These are phyloP conservation scores for Aspergillus incahuasiensis DNA, from an alignment of 495 filamentous ascomycete species.

Conservation along the genomic window DNA sequence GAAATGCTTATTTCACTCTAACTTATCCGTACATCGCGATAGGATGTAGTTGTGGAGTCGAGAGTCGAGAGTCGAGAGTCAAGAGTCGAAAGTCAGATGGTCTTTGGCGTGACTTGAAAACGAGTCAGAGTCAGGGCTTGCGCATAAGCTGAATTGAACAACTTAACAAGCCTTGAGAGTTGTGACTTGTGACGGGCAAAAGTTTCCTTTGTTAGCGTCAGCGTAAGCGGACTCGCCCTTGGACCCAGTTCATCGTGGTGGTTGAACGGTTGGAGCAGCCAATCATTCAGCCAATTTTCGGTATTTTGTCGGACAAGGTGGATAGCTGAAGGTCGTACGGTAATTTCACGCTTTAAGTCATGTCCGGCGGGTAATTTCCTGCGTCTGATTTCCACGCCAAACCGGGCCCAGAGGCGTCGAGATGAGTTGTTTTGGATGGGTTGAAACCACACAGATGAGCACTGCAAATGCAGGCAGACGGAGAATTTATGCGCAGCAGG, in stretches of 20 bases:
- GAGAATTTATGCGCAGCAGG: neutral
- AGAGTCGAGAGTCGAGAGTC: too few relatives aligned
- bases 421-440: neutral
- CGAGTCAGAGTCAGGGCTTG: neutral
- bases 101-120: neutral
- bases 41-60: too few relatives aligned
- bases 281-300: neutral
- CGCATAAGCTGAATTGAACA: neutral
- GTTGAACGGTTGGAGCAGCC: neutral
- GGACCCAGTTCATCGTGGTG: neutral
- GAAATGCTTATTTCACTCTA: too few relatives aligned
- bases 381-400: neutral
- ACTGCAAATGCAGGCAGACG: neutral
- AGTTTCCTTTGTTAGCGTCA: neutral
- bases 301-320: neutral
- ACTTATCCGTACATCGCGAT: too few relatives aligned
- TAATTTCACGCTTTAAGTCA: neutral
- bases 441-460: neutral
- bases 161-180: too few relatives aligned
- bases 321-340: conserved; percentile 3
- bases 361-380: neutral
- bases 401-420: neutral
- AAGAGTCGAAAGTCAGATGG: neutral
- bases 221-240: neutral
- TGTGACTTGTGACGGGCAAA: neutral